Evolutionary conservation across 2,329 filamentous ascomycete genomes (phyloP).

Genomic region (Clonostachys rhizophaga): DNA sequence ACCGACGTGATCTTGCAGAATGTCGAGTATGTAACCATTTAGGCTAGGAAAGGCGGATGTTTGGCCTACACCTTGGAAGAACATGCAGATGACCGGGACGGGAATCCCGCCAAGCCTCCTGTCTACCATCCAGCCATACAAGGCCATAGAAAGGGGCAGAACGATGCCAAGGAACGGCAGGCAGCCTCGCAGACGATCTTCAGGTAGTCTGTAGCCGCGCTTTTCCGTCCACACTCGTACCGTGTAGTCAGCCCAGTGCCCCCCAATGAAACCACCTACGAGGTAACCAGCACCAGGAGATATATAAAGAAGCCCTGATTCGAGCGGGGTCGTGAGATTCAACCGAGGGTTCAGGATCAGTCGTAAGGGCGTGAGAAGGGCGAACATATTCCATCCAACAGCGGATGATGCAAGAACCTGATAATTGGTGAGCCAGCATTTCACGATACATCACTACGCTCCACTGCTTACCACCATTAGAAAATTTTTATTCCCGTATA

Average conservation of each 20-base stretch:
- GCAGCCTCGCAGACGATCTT: slow-evolving; percentile 58
- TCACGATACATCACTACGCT: too few relatives aligned
- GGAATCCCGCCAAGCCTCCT: slow-evolving; percentile 38
- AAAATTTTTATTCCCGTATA: background rate
- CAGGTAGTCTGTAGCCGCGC: slow-evolving; percentile 52
- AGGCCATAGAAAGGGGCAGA: slow-evolving; percentile 53
- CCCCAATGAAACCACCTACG: slow-evolving; percentile 62
- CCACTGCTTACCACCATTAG: too few relatives aligned
- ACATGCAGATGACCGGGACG: slow-evolving; percentile 64
- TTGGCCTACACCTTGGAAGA: slow-evolving; percentile 65
- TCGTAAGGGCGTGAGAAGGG: slow-evolving; percentile 61
- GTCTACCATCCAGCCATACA: slow-evolving; percentile 46
- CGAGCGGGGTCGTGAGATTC: slow-evolving; percentile 56
- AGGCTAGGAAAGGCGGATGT: slow-evolving; percentile 67
- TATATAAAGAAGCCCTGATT: slow-evolving; percentile 71
- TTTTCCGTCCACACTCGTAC: slow-evolving; percentile 42
- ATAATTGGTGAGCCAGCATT: too few relatives aligned
- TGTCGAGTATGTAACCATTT: slow-evolving; percentile 71
- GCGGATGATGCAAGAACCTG: slow-evolving; percentile 22
- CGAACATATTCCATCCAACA: slow-evolving; percentile 71
- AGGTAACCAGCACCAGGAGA: slow-evolving; percentile 72
- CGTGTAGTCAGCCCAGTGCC: slow-evolving; percentile 68
- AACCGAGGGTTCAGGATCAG: slow-evolving; percentile 70
- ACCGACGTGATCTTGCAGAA: slow-evolving; percentile 49
- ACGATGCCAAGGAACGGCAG: slow-evolving; percentile 46